phyloP scores from a whole-genome alignment of 371 early-diverging fungal genomes.

The Mucor plumbeus region DNA sequence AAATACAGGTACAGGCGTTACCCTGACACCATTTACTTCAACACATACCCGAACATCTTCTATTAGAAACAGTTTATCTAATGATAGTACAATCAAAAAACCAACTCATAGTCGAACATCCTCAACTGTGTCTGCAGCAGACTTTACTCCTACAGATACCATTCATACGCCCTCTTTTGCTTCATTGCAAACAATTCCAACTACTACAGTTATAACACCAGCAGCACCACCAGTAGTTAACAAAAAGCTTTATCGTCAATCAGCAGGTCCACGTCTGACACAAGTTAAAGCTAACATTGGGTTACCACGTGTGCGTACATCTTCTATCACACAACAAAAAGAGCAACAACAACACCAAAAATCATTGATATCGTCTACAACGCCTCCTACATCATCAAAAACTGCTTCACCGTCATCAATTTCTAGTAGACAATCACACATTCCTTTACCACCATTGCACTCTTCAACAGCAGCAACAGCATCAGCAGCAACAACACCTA shows the following conservation, averaged over 20 bases:
- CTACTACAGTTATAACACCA: not conserved
- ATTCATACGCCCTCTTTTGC: not conserved
- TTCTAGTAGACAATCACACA: conserved; percentile 1
- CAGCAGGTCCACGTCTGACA: conserved; percentile 31
- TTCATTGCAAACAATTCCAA: conserved; percentile 19
- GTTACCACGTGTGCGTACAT: conserved; percentile 37
- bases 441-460: conserved; percentile 19
- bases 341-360: conserved; percentile 15
- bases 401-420: conserved; percentile 2
- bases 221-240: not conserved
- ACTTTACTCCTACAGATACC: not conserved
- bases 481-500: not conserved
- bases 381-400: conserved; percentile 1
- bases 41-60: conserved; percentile 16
- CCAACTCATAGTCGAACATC: conserved; percentile 12
- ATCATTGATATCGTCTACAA: not conserved
- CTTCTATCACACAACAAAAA: conserved; percentile 31
- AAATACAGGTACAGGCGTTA: conserved; percentile 11
- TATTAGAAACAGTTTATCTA: conserved; percentile 8
- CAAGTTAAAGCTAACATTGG: conserved; percentile 32
- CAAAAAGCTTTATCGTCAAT: conserved; percentile 29
- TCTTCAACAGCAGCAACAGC: not conserved
- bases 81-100: conserved; percentile 9
- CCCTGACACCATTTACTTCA: conserved; percentile 25
- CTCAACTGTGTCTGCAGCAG: not conserved